Evolutionary conservation across 2,329 filamentous ascomycete species (phyloP), one percentile per base, ranked within the genome.

Genomic region (Arthrocladium fulminans): DNA sequence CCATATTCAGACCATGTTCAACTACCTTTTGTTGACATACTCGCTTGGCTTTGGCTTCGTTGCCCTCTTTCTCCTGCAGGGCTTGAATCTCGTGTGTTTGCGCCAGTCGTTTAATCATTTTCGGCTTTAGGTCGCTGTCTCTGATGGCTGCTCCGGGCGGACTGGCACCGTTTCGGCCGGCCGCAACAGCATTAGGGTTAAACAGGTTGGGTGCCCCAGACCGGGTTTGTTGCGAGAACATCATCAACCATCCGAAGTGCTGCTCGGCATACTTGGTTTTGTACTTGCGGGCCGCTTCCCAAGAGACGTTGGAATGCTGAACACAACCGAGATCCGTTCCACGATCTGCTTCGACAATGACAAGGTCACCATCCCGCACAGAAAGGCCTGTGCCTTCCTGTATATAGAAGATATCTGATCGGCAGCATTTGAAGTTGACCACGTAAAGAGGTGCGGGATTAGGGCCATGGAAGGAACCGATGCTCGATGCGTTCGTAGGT

Each of bases 191-290:
- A 45, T 65, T 62, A 9, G 68, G 57, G 51, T 65, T 66, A 40
- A 67, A 62, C 3, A 65, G 63, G 45, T 64, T 67, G 10, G 67
- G 62, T 3, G 65, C 64, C 20, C 70, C 70, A 47, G 65, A 65
- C 54, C 64, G 73, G 56, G 69, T 86, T 62, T 81, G 86, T 64
- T 88, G 83, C 1, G 88, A 95, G 66, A 96, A 98, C 86, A 97
- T 92, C 85, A 97, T 95, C 46, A 98, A 76, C 87, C 90, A 97
- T 61, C 88, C 89, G 70, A 95, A 96, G 65, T 98, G 92, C 63
- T 97, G 88, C 63, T 96, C 88, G 2, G 86, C 86, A 57, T 90
- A 94, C 58, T 92, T 83, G 59, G 94, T 87, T 65, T 96, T 95
- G 56, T 88, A 71, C 41, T 92, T 84, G 61, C 92, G 89, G 7